A percentile compares a stretch with the other conserved stretches of the same genome.
Conservation (phyloP, 371 early-diverging fungal species). For the Choanephora cucurbitarum region DNA sequence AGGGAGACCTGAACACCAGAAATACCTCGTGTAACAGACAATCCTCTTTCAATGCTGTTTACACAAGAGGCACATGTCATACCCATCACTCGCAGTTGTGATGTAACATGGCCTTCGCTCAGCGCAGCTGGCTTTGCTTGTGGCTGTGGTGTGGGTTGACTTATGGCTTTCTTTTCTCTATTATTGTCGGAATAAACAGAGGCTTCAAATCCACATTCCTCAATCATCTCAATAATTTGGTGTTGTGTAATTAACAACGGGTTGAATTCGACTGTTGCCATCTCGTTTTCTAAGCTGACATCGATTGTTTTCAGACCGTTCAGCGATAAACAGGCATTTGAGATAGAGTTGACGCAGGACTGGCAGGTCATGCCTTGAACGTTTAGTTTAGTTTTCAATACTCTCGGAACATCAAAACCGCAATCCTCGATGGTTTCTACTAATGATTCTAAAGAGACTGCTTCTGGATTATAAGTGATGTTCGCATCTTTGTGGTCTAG, state of each 20-base stretch:
- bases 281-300: slow-evolving; percentile 54
- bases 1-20: slow-evolving; percentile 42
- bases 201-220: slow-evolving; percentile 58
- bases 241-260: slow-evolving; percentile 10
- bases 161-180: not conserved
- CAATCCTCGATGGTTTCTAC: slow-evolving; percentile 46
- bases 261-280: slow-evolving; percentile 46
- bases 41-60: slow-evolving; percentile 68
- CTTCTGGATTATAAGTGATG: slow-evolving; percentile 23
- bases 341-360: slow-evolving; percentile 70
- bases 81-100: slow-evolving; percentile 41
- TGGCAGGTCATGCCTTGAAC: slow-evolving; percentile 82
- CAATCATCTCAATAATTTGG: slow-evolving; percentile 42
- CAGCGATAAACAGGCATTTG: slow-evolving; percentile 41
- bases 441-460: slow-evolving; percentile 15
- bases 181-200: slow-evolving; percentile 4
- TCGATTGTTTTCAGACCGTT: slow-evolving; percentile 12
- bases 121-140: not conserved
- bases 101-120: not conserved
- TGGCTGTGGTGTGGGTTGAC: not conserved
- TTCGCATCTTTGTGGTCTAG: slow-evolving; percentile 51
- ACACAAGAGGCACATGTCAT: slow-evolving; percentile 93
- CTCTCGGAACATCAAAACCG: slow-evolving; percentile 30
- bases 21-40: slow-evolving; percentile 55
- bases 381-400: slow-evolving; percentile 15